phyloP scores from a whole-genome alignment of 306 rosid genomes.

The Vigna angularis region DNA sequence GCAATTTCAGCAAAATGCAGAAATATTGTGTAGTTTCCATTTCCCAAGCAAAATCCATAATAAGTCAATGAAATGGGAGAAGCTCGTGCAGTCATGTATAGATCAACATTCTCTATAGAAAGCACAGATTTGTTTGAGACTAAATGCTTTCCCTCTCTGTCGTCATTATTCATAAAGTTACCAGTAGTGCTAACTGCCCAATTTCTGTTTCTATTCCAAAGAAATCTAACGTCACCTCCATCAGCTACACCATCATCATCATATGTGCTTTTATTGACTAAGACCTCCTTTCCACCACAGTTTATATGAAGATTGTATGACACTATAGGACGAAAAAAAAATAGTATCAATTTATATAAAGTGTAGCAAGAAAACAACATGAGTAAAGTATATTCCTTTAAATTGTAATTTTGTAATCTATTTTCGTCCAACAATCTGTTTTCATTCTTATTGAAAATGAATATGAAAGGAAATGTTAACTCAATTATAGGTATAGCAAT shows the following conservation, averaged over 20 bases:
- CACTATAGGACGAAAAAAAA: slow-evolving; percentile 31
- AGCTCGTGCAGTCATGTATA: slow-evolving; percentile 68
- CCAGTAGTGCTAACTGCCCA: slow-evolving; percentile 51
- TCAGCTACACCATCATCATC: slow-evolving; percentile 50
- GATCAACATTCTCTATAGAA: slow-evolving; percentile 40
- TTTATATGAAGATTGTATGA: slow-evolving; percentile 61
- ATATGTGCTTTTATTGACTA: slow-evolving; percentile 39
- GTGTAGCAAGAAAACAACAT: too few species aligned
- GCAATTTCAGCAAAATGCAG: slow-evolving; percentile 61
- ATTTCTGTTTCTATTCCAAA: slow-evolving; percentile 8
- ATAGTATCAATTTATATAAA: not conserved
- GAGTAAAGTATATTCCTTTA: too few species aligned
- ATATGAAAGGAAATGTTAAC: not conserved
- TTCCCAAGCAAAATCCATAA: slow-evolving; percentile 56
- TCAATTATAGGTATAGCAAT: not conserved
- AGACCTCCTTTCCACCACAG: slow-evolving; percentile 58
- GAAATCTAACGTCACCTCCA: slow-evolving; percentile 44
- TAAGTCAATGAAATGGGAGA: slow-evolving; percentile 72
- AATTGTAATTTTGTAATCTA: not conserved
- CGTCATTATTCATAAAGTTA: slow-evolving; percentile 28
- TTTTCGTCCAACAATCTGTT: not conserved
- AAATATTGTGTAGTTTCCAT: slow-evolving; percentile 8
- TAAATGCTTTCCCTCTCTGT: not conserved
- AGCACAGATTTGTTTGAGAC: slow-evolving; percentile 24
- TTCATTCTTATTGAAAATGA: not conserved